These are phyloP conservation scores for Penicillium fuscoglaucum DNA, from an alignment of 2,329 filamentous ascomycete species.

Conservation along the genomic window DNA sequence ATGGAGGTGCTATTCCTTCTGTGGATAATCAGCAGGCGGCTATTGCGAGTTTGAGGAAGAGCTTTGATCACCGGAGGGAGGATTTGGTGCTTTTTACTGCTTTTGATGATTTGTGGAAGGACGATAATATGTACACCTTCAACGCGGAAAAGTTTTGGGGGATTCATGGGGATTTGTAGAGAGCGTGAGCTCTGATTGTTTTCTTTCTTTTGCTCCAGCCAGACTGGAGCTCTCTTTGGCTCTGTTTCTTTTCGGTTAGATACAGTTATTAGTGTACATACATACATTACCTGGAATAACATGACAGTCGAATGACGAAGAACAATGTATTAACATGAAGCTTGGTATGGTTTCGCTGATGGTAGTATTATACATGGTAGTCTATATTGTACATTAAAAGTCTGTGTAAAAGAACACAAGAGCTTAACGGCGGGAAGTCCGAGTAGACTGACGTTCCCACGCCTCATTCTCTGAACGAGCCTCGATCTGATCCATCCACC, in stretches of 20 bases:
- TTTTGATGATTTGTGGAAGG: conserved; percentile 80
- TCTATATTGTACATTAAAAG: background rate
- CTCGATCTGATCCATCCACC: conserved; percentile 30
- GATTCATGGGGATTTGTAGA: conserved; percentile 39
- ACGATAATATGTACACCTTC: conserved; percentile 61
- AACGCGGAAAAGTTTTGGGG: conserved; percentile 79
- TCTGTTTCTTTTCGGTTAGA: background rate
- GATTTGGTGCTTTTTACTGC: conserved; percentile 71
- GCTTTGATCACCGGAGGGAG: conserved; percentile 50
- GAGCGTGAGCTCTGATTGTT: background rate
- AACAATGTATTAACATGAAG: background rate
- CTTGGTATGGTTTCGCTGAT: background rate
- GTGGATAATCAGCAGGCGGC: conserved; percentile 66
- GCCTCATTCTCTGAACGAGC: background rate
- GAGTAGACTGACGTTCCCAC: background rate
- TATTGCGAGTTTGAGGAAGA: conserved; percentile 61
- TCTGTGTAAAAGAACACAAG: background rate
- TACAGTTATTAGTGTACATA: conserved; percentile 2
- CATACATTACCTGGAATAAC: background rate
- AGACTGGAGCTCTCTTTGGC: no score
- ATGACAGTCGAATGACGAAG: background rate
- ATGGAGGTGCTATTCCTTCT: conserved; percentile 69
- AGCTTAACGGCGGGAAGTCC: background rate
- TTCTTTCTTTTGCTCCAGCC: background rate
- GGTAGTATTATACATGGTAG: background rate